Evolutionary conservation across 169 alveolate species (phyloP).

Genomic region (Eimeria sp.): DNA sequence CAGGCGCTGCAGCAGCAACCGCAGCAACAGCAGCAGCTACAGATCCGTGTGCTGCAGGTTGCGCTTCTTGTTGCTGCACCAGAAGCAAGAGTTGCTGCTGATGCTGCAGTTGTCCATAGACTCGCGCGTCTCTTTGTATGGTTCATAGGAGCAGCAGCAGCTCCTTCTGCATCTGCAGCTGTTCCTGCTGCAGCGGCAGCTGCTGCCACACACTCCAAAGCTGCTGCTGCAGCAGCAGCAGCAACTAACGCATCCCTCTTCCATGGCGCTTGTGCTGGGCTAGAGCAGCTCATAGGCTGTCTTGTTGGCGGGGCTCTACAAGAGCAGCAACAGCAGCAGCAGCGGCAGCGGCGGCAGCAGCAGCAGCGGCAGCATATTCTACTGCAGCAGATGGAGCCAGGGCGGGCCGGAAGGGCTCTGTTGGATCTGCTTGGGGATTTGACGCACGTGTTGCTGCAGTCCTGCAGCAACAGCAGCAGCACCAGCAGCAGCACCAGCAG

Average conservation of each 20-base stretch:
- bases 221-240: conserved; percentile 26
- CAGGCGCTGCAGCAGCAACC: conserved; percentile 62
- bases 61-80: conserved; percentile 55
- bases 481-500: conserved; percentile 28
- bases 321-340: conserved; percentile 70
- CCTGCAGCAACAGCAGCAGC: background rate
- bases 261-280: conserved; percentile 52
- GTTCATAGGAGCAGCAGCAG: conserved; percentile 15
- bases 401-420: conserved; percentile 52
- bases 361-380: background rate
- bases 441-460: conserved; percentile 55
- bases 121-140: conserved; percentile 37
- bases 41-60: conserved; percentile 51
- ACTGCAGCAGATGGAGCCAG: conserved; percentile 5
- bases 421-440: conserved; percentile 51
- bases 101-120: conserved; percentile 55
- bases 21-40: conserved; percentile 69
- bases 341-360: conserved; percentile 7
- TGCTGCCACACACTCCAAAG: conserved; percentile 3
- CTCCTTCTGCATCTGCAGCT: conserved; percentile 43
- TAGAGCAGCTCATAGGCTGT: conserved; percentile 56
- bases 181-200: background rate
- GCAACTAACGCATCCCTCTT: conserved; percentile 2
- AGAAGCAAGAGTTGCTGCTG: conserved; percentile 65
- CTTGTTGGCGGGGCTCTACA: conserved; percentile 32